Evolutionary conservation across 768 basidiomycete species (phyloP).

Genomic region (Tephrocybe sp.): DNA sequence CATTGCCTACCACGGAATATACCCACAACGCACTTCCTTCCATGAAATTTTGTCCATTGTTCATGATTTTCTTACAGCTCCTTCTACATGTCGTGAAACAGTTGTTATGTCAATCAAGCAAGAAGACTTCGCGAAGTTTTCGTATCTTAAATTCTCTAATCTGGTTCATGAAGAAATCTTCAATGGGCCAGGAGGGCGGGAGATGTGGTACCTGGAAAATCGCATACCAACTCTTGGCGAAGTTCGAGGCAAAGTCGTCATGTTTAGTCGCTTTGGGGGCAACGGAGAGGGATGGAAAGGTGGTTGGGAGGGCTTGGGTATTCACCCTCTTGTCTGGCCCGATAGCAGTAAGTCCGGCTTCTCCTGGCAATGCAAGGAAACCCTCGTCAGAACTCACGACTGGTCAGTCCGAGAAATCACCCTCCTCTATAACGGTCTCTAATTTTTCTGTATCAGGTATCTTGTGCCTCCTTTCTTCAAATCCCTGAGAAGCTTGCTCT

Average conservation of each 20-base stretch:
- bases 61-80: slow-evolving; percentile 61
- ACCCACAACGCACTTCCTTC: slow-evolving; percentile 71
- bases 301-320: slow-evolving; percentile 71
- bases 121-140: slow-evolving; percentile 61
- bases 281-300: slow-evolving; percentile 69
- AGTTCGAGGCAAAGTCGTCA: slow-evolving; percentile 79
- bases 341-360: slow-evolving; percentile 75
- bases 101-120: slow-evolving; percentile 89
- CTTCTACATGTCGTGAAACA: slow-evolving; percentile 62
- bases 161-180: slow-evolving; percentile 67
- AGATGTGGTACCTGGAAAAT: slow-evolving; percentile 84
- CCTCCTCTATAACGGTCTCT: background rate
- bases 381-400: slow-evolving; percentile 76
- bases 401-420: slow-evolving; percentile 53
- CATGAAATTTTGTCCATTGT: slow-evolving; percentile 60
- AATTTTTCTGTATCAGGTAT: slow-evolving; percentile 54
- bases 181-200: slow-evolving; percentile 48
- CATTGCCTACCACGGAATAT: slow-evolving; percentile 78
- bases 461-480: slow-evolving; percentile 73
- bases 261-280: slow-evolving; percentile 86
- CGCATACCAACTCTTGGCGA: slow-evolving; percentile 79
- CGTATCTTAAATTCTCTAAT: slow-evolving; percentile 54
- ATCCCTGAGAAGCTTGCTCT: slow-evolving; percentile 81
- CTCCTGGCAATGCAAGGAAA: slow-evolving; percentile 72
- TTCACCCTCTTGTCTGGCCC: slow-evolving; percentile 88